Evolutionary conservation across 139 green algal genomes (phyloP).

Genomic region (Astrephomene gubernaculifera): DNA sequence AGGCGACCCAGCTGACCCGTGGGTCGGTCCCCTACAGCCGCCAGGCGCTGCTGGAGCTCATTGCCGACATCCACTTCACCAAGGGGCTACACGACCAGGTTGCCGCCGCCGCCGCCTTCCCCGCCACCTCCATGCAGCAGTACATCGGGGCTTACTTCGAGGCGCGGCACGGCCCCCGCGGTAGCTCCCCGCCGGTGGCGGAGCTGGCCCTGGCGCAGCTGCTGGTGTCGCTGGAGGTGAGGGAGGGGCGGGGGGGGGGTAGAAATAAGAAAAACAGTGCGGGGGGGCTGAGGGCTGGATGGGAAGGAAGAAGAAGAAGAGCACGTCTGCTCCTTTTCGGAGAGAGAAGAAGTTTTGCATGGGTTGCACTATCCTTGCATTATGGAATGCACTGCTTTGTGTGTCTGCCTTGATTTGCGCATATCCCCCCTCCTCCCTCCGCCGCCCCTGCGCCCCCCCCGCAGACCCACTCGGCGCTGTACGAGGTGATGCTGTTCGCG

Average conservation of each 20-base stretch:
- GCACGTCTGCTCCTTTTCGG: too few species aligned
- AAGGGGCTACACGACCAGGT: conserved; percentile 34
- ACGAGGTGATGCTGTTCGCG: conserved; percentile 40
- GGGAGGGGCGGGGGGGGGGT: neutral
- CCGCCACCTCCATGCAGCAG: conserved; percentile 12
- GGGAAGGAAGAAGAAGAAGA: too few species aligned
- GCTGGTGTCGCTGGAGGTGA: conserved; percentile 36
- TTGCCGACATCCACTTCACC: conserved; percentile 30
- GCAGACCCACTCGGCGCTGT: conserved; percentile 27
- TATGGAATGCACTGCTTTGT: too few species aligned
- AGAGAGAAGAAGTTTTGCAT: too few species aligned
- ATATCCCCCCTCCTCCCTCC: neutral
- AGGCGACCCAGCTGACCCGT: neutral
- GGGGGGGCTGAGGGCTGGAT: neutral
- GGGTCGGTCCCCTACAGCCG: conserved; percentile 14
- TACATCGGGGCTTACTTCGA: conserved; percentile 41
- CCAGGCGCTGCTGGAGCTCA: conserved; percentile 33
- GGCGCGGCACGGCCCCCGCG: conserved; percentile 16
- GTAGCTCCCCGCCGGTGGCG: neutral
- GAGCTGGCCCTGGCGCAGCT: conserved; percentile 35
- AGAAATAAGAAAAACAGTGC: neutral
- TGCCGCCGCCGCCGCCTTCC: conserved; percentile 11
- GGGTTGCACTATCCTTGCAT: too few species aligned
- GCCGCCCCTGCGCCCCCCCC: neutral
- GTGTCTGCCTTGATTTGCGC: too few species aligned